Evolutionary conservation across 2,329 filamentous ascomycete genomes (phyloP).

Genomic region (Sporothrix schenckii): DNA sequence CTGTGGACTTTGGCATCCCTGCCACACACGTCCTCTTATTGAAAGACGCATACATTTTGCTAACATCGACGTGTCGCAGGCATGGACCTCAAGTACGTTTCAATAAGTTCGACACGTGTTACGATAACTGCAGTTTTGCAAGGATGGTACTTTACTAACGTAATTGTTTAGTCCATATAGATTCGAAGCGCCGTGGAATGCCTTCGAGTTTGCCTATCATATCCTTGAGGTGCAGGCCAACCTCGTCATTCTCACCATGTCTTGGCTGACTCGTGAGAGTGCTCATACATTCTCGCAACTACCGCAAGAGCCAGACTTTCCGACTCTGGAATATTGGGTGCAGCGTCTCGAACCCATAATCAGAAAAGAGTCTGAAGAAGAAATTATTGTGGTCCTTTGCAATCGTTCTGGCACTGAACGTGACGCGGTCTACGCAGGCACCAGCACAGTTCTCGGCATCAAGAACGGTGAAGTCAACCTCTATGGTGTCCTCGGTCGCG

Average conservation of each 20-base stretch:
- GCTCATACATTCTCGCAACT: constrained; percentile 50
- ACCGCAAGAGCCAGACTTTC: constrained; percentile 67
- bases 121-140: no score
- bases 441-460: constrained; percentile 70
- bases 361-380: constrained; percentile 53
- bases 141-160: constrained; percentile 31
- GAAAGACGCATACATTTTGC: neutral
- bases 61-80: constrained; percentile 40
- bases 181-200: constrained; percentile 54
- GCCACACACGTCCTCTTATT: no score
- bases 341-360: constrained; percentile 69
- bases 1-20: no score
- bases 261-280: constrained; percentile 69
- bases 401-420: constrained; percentile 71
- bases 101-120: constrained; percentile 34
- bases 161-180: constrained; percentile 49
- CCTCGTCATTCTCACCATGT: constrained; percentile 73
- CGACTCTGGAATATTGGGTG: constrained; percentile 76
- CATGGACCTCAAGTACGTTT: constrained; percentile 64
- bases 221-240: constrained; percentile 60
- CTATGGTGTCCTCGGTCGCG: constrained; percentile 71
- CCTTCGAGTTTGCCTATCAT: constrained; percentile 59
- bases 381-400: constrained; percentile 69
- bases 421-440: constrained; percentile 71
- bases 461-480: constrained; percentile 66